Conservation (phyloP, 2,329 filamentous ascomycete species). For the Claviceps sp. region DNA sequence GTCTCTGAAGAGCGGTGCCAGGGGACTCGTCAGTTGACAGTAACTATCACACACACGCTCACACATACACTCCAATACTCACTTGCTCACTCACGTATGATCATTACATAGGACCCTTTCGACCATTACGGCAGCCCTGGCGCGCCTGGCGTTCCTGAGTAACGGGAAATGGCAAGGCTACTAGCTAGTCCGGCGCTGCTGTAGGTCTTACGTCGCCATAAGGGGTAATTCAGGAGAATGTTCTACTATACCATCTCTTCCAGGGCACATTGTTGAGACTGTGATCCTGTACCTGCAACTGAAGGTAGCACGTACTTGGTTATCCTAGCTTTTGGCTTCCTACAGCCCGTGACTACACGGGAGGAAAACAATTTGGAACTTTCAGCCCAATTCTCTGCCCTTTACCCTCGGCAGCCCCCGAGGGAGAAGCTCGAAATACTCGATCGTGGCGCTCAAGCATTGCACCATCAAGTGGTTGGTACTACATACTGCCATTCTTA, state of each 20-base stretch:
- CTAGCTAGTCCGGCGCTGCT: slow-evolving; percentile 3
- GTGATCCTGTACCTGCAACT: not conserved
- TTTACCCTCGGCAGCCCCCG: not conserved
- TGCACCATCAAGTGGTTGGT: no score
- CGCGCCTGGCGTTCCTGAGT: slow-evolving; percentile 1
- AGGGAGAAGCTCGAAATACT: not conserved
- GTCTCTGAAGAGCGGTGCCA: not conserved
- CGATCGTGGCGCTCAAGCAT: not conserved
- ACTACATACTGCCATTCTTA: not conserved
- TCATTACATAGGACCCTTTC: not conserved
- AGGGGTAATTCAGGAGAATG: slow-evolving; percentile 2
- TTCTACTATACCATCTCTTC: not conserved
- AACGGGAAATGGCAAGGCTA: slow-evolving; percentile 3
- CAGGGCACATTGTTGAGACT: not conserved
- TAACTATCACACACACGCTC: not conserved
- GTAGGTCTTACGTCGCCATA: slow-evolving; percentile 9
- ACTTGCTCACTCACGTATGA: not conserved
- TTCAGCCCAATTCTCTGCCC: not conserved
- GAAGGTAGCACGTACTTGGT: not conserved
- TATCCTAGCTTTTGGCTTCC: not conserved
- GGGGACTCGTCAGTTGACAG: not conserved
- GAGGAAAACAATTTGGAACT: not conserved
- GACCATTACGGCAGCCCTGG: not conserved
- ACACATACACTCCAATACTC: no score
- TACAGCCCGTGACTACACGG: not conserved